phyloP scores from a whole-genome alignment of 306 rosid genomes.

The barrel medic (Medicago truncatula) region DNA sequence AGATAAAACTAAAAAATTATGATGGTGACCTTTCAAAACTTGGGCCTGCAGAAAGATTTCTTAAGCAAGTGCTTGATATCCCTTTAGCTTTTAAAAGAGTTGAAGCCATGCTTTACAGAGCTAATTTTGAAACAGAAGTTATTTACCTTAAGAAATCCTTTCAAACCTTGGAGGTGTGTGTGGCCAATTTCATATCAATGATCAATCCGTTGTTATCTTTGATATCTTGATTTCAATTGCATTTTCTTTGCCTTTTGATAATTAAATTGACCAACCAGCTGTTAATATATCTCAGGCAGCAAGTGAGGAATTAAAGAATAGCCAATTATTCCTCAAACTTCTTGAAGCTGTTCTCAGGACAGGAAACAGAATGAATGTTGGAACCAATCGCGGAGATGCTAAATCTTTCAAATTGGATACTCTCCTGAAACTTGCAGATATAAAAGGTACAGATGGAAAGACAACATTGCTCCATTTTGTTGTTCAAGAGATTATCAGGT shows the following conservation, averaged over 20 bases:
- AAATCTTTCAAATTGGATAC: slow-evolving; percentile 92
- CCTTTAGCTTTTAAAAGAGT: slow-evolving; percentile 96
- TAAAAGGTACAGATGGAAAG: slow-evolving; percentile 98
- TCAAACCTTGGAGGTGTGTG: slow-evolving; percentile 86
- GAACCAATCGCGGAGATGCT: slow-evolving; percentile 95
- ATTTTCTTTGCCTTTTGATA: slow-evolving; percentile 23
- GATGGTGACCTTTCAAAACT: slow-evolving; percentile 76
- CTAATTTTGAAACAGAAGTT: slow-evolving; percentile 92
- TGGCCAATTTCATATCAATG: slow-evolving; percentile 20
- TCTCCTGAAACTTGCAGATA: slow-evolving; percentile 88
- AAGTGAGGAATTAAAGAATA: slow-evolving; percentile 88
- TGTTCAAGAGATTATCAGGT: slow-evolving; percentile 95
- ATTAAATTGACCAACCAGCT: slow-evolving; percentile 38
- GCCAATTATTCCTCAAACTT: slow-evolving; percentile 85
- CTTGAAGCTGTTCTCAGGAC: slow-evolving; percentile 98
- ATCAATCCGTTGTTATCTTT: slow-evolving; percentile 37
- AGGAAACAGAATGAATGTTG: slow-evolving; percentile 98
- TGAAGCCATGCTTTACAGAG: slow-evolving; percentile 98
- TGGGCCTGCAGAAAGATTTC: slow-evolving; percentile 96
- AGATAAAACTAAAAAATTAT: slow-evolving; percentile 80
- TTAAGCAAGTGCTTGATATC: slow-evolving; percentile 80
- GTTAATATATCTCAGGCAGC: slow-evolving; percentile 65
- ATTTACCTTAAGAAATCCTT: slow-evolving; percentile 85
- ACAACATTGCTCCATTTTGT: slow-evolving; percentile 97
- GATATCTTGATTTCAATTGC: slow-evolving; percentile 33